Conservation (phyloP, 257 asterid species). For the Solanum ossicruentum region DNA sequence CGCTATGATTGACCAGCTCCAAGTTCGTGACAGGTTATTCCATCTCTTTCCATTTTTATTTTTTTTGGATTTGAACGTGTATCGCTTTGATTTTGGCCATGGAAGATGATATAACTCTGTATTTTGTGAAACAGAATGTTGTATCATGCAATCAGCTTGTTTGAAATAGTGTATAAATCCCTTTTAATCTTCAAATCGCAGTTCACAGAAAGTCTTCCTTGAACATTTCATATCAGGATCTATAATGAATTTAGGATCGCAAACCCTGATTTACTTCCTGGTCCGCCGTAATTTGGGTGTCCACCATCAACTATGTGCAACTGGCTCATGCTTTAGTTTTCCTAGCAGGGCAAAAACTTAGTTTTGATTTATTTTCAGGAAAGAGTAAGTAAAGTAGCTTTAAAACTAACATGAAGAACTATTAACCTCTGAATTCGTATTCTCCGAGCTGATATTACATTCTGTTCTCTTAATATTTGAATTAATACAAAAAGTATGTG, state of each 20-base stretch:
- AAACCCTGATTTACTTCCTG: background rate
- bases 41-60: background rate
- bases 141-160: background rate
- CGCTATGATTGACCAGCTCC: slow-evolving; percentile 29
- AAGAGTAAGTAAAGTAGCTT: background rate
- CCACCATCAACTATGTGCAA: background rate
- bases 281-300: background rate
- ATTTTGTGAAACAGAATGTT: background rate
- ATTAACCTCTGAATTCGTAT: background rate
- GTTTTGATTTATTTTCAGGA: background rate
- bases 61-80: background rate
- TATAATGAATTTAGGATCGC: background rate
- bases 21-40: slow-evolving; percentile 23
- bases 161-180: background rate
- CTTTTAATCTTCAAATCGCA: background rate
- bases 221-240: background rate
- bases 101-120: background rate
- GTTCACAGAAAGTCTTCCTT: background rate
- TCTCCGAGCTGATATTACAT: background rate
- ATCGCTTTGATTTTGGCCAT: background rate
- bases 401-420: background rate
- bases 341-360: background rate
- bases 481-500: background rate
- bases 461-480: background rate
- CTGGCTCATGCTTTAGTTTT: background rate